phyloP scores from a whole-genome alignment of 148 eudicot genomes.

The Cornus suecica region DNA sequence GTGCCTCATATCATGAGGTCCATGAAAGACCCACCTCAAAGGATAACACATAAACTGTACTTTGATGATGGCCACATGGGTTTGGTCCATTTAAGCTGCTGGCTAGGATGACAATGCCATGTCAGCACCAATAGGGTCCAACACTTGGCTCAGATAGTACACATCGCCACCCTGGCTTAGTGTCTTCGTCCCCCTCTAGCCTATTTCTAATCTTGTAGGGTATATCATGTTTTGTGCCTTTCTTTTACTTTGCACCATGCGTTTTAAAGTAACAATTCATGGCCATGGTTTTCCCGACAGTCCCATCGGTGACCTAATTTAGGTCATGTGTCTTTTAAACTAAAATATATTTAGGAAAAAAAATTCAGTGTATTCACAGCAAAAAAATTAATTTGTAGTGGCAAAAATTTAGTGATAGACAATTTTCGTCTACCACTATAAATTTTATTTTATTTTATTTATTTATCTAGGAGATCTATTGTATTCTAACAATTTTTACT shows the following conservation, averaged over 20 bases:
- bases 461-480: too few relatives aligned
- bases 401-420: too few relatives aligned
- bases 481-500: too few relatives aligned
- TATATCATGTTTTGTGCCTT: conserved; percentile 25
- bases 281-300: conserved; percentile 14
- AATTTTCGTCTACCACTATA: too few relatives aligned
- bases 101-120: not conserved
- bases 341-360: too few relatives aligned
- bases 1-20: not conserved
- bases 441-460: too few relatives aligned
- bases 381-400: too few relatives aligned
- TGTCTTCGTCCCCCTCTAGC: conserved; percentile 3
- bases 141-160: not conserved
- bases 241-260: conserved; percentile 27
- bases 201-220: conserved; percentile 1
- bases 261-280: conserved; percentile 16
- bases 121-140: not conserved
- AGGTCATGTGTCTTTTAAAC: not conserved
- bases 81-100: not conserved
- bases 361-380: too few relatives aligned
- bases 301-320: conserved; percentile 7
- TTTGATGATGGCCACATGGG: not conserved
- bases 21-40: not conserved
- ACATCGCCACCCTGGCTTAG: conserved; percentile 1
- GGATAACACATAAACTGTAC: not conserved